Evolutionary conservation across 176 grass and related monocot genomes (phyloP).

Genomic region (Avena sativa): DNA sequence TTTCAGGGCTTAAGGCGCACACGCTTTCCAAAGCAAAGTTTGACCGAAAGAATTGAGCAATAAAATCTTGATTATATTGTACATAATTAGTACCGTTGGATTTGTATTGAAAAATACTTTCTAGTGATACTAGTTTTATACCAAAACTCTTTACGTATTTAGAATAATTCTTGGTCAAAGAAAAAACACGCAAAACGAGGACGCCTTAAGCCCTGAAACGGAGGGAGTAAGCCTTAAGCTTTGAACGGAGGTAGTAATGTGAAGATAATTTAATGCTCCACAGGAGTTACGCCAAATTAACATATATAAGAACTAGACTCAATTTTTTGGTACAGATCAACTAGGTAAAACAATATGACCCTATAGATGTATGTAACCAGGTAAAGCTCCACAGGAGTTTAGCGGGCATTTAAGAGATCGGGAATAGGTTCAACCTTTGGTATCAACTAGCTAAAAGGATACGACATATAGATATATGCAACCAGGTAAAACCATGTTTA

Average conservation of each 20-base stretch:
- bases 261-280: not conserved
- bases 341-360: not conserved
- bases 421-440: not conserved
- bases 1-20: no score
- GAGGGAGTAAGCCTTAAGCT: no score
- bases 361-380: slow-evolving; percentile 18
- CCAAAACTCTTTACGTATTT: no score
- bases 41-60: no score
- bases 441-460: slow-evolving; percentile 28
- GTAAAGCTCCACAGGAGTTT: not conserved
- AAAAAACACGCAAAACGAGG: no score
- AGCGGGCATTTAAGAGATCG: not conserved
- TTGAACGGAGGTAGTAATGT: not conserved
- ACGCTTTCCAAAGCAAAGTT: no score
- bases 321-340: slow-evolving; percentile 7
- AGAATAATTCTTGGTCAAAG: no score
- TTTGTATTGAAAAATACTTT: no score
- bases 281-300: not conserved
- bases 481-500: slow-evolving; percentile 14
- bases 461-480: not conserved
- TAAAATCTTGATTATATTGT: no score
- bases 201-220: no score
- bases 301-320: not conserved
- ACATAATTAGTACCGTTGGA: no score
- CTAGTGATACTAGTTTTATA: no score